Conservation (phyloP, 2,329 filamentous ascomycete species). For the Chrysoporthe austroafricana region DNA sequence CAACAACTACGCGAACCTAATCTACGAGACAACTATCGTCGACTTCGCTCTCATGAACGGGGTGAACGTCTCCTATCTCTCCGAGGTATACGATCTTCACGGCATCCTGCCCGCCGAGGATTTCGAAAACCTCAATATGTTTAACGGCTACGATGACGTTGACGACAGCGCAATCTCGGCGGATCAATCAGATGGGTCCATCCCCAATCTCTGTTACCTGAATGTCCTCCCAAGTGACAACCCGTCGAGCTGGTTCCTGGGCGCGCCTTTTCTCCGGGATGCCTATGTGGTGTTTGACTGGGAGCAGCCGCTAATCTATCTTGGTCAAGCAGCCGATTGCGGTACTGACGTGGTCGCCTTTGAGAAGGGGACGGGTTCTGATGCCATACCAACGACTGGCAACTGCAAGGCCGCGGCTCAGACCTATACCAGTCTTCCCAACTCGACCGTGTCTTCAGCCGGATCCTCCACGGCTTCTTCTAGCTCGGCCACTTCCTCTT, state of each 20-base stretch:
- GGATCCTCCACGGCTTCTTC: background rate
- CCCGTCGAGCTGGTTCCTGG: background rate
- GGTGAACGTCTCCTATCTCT: background rate
- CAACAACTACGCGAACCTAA: background rate
- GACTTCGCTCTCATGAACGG: background rate
- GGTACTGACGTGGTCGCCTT: background rate
- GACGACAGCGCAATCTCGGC: background rate
- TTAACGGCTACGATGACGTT: background rate
- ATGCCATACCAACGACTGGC: background rate
- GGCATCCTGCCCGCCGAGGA: background rate
- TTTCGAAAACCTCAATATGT: background rate
- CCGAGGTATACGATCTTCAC: background rate
- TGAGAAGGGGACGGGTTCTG: background rate
- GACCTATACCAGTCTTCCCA: background rate
- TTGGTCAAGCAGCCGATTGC: background rate
- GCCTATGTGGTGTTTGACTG: constrained; percentile 3
- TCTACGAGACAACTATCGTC: constrained; percentile 2
- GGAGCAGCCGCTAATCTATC: background rate
- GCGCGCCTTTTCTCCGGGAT: background rate
- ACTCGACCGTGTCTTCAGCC: background rate
- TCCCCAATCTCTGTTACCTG: background rate
- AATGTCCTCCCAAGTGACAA: background rate
- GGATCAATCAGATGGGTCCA: background rate
- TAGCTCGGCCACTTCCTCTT: background rate
- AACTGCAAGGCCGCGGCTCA: background rate